Percentiles rank a stretch among this genome's conserved stretches.
Conservation (phyloP, 805 yeast species). For the Kazachstania psychrophila region DNA sequence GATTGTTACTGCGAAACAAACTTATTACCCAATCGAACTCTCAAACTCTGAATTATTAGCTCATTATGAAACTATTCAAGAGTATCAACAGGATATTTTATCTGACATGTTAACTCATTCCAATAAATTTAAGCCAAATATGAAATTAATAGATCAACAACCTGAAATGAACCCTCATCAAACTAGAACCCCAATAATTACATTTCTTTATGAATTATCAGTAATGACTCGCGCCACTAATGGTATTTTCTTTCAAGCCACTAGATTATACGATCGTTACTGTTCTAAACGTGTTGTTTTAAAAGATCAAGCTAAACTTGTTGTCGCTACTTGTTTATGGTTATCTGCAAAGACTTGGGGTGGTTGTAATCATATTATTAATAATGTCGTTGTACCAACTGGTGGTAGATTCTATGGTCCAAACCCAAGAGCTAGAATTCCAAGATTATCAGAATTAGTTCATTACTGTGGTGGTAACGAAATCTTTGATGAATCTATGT, state of each 20-base stretch:
- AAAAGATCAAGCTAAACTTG: slow-evolving; percentile 79
- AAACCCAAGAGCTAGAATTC: slow-evolving; percentile 66
- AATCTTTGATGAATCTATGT: slow-evolving; percentile 51
- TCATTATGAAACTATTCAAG: slow-evolving; percentile 39
- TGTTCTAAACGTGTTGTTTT: slow-evolving; percentile 80
- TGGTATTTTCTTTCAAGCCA: slow-evolving; percentile 56
- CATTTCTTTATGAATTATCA: slow-evolving; percentile 68
- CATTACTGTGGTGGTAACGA: slow-evolving; percentile 56
- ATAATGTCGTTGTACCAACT: slow-evolving; percentile 37
- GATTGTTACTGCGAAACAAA: slow-evolving; percentile 36
- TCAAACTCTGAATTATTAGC: slow-evolving; percentile 41
- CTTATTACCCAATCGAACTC: slow-evolving; percentile 42
- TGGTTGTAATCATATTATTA: slow-evolving; percentile 60
- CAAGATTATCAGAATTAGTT: slow-evolving; percentile 62
- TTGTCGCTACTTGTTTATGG: slow-evolving; percentile 90
- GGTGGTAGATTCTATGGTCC: slow-evolving; percentile 62
- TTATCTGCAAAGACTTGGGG: slow-evolving; percentile 79
- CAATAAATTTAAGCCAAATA: slow-evolving; percentile 40
- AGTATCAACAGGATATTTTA: slow-evolving; percentile 46
- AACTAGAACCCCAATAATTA: slow-evolving; percentile 61
- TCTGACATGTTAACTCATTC: slow-evolving; percentile 31
- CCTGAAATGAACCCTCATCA: slow-evolving; percentile 73
- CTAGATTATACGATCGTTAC: slow-evolving; percentile 79
- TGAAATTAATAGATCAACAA: slow-evolving; percentile 68
- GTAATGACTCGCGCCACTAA: slow-evolving; percentile 56